Base-by-base conservation (phyloP, 371 early-diverging fungal genomes). In the Sporodiniella umbellata region DNA sequence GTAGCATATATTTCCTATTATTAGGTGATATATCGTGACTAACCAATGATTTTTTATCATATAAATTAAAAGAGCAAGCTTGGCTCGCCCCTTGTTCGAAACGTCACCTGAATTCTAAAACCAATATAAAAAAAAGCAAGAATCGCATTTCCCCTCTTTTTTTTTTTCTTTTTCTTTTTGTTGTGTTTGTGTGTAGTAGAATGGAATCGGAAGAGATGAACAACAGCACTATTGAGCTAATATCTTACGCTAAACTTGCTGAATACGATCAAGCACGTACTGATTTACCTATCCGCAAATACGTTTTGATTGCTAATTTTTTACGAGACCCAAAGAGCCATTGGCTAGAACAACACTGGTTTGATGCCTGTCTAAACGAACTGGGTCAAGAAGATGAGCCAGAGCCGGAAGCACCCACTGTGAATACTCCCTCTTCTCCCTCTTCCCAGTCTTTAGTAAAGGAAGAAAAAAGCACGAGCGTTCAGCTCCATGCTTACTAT, bases 261-360 rank as follows among this genome's bases (percentile, higher is more conserved):
- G 49, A 61, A 35, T 61, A 53, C 15, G 49, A 61, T 42, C 48
- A 49, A 40, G 33, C 53, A 48, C 52, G 53, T 19, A 61, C 42
- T 21, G 61, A 60, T 44, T 42, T 60, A 24, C 46, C 62, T 11
- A 61, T 61, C 4, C 56, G 56, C 5, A 61, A 61, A 56, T 61
- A 61, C 23, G 56, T 61, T 18, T 49, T 61, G 33, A 56, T 61
- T 19, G 21, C 42, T 10, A 61, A 61, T 53, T 31, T 61, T 48
- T 46, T 61, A 42, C 62, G 62, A 21, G 33, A 21, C 3, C 21
- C 40, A 23, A 24, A 52, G 25, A 14, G 33, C 17, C n/a, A 40
- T 14, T 25, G 30, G 10, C 24, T 42, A 18, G 62, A 61, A 31
- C 62, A 61, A 8, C 33, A 61, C 2, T 61, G 62, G 62, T 56